A percentile compares a stretch with the other conserved stretches of the same genome.
These are phyloP conservation scores for Ophiostoma sp. DNA, from an alignment of 2,329 filamentous ascomycete species.

Conservation along the genomic window DNA sequence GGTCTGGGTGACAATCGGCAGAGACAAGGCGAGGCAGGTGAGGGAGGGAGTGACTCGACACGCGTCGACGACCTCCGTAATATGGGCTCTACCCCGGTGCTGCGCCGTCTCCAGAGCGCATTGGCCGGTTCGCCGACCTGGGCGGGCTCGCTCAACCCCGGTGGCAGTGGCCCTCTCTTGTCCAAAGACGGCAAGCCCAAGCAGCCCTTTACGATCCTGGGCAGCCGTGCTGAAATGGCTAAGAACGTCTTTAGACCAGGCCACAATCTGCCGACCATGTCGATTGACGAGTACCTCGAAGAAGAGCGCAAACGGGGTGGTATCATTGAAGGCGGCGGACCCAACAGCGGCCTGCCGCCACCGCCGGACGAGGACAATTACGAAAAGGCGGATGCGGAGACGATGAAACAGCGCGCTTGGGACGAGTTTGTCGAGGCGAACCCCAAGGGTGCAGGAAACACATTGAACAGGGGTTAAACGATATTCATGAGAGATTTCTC, in stretches of 20 bases:
- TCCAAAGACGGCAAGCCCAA: constrained; percentile 79
- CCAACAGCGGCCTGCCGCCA: constrained; percentile 65
- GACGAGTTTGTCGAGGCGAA: constrained; percentile 93
- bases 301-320: constrained; percentile 83
- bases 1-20: constrained; percentile 37
- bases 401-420: constrained; percentile 91
- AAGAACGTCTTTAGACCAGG: constrained; percentile 84
- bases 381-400: constrained; percentile 85
- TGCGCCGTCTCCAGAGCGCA: constrained; percentile 52
- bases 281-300: constrained; percentile 94
- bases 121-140: constrained; percentile 39
- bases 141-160: constrained; percentile 6
- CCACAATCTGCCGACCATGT: constrained; percentile 95
- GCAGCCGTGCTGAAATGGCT: constrained; percentile 71
- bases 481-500: background rate
- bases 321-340: constrained; percentile 88
- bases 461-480: constrained; percentile 69
- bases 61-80: constrained; percentile 61
- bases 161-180: constrained; percentile 62
- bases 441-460: constrained; percentile 79
- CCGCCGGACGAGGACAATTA: constrained; percentile 87
- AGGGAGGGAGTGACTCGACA: constrained; percentile 61
- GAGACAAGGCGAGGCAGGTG: constrained; percentile 37
- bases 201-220: constrained; percentile 84
- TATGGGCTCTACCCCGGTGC: constrained; percentile 40